A percentile compares a stretch with the other conserved stretches of the same genome.
Conservation (phyloP, 352 stramenopile species). For the Phytopythium montanum region DNA sequence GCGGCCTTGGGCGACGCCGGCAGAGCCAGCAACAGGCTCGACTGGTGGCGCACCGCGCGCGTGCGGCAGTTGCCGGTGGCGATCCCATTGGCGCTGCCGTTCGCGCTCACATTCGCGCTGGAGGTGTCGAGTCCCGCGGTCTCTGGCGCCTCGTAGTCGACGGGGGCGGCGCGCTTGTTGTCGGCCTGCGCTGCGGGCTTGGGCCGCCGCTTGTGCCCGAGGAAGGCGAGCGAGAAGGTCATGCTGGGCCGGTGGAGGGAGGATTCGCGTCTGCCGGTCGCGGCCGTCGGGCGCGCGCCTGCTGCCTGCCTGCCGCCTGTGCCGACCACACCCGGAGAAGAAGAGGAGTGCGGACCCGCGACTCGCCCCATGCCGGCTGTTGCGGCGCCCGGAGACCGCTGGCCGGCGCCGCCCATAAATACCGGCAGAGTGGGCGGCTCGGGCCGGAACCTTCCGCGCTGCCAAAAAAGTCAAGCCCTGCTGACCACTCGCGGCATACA, state of each 20-base stretch:
- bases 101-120: neutral
- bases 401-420: too few species aligned
- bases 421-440: neutral
- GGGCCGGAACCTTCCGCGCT: constrained; percentile 4
- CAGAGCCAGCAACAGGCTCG: constrained; percentile 38
- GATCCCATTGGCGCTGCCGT: neutral
- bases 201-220: constrained; percentile 1
- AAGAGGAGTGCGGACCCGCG: too few species aligned
- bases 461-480: constrained; percentile 3
- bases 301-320: too few species aligned
- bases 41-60: constrained; percentile 15
- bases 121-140: neutral
- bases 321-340: too few species aligned
- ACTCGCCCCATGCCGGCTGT: neutral
- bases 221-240: constrained; percentile 5
- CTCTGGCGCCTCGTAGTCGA: neutral
- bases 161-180: neutral
- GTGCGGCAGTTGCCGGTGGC: constrained; percentile 17
- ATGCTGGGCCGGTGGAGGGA: neutral
- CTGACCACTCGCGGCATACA: constrained; percentile 2
- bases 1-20: constrained; percentile 12
- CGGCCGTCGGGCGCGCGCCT: too few species aligned
- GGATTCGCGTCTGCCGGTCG: constrained; percentile 2
- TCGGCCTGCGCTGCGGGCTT: neutral
- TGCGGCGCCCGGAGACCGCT: neutral